A percentile compares a stretch with the other conserved stretches of the same genome.
phyloP scores from a whole-genome alignment of 2,329 filamentous ascomycete genomes.

The Penicillium nordicum region DNA sequence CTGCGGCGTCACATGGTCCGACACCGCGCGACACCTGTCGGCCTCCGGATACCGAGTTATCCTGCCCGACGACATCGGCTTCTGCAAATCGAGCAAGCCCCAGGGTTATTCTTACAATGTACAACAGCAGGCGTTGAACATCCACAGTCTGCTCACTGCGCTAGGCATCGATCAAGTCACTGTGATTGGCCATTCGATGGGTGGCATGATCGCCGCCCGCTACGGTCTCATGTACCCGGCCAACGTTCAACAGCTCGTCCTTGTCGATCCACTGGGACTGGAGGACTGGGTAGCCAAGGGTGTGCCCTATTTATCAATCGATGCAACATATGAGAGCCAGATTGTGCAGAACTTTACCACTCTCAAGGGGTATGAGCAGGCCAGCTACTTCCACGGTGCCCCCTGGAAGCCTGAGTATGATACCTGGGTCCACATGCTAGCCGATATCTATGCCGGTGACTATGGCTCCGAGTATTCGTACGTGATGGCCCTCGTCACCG shows the following conservation, averaged over 20 bases:
- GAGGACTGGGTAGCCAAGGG: constrained; percentile 17
- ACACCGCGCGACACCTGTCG: constrained; percentile 11
- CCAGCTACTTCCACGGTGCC: constrained; percentile 12
- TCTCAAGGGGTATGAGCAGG: constrained; percentile 13
- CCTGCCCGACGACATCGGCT: constrained; percentile 15
- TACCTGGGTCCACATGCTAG: constrained; percentile 14
- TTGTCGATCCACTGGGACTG: constrained; percentile 12
- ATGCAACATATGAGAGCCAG: constrained; percentile 7
- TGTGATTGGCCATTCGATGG: constrained; percentile 15
- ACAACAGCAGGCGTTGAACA: constrained; percentile 12
- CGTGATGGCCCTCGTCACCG: constrained; percentile 15
- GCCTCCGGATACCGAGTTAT: constrained; percentile 15
- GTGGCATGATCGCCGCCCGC: constrained; percentile 15
- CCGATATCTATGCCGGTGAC: constrained; percentile 12
- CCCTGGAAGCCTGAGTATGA: constrained; percentile 14
- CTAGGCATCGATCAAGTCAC: constrained; percentile 10
- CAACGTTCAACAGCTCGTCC: constrained; percentile 10
- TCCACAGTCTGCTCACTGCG: constrained; percentile 12
- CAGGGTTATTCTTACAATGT: constrained; percentile 15
- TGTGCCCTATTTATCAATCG: constrained; percentile 9
- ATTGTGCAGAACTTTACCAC: constrained; percentile 11
- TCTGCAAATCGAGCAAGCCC: constrained; percentile 18
- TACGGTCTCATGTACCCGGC: constrained; percentile 16
- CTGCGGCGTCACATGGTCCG: constrained; percentile 15
- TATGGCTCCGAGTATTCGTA: constrained; percentile 12